Conservation (phyloP, 768 basidiomycete genomes). For the Tephrocybe rancida region DNA sequence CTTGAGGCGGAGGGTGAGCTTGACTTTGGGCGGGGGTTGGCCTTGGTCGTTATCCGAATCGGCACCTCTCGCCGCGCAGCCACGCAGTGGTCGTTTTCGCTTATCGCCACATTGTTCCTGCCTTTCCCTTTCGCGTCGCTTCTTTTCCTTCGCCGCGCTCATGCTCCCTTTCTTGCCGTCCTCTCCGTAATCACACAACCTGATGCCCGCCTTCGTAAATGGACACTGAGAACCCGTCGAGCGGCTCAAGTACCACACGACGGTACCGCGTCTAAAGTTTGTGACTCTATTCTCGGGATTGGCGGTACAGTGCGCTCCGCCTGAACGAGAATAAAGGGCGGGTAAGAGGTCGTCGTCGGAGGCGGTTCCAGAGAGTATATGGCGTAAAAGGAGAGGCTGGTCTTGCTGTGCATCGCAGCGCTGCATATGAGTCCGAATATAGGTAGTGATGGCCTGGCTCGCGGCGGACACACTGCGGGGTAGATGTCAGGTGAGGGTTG, state of each 20-base stretch:
- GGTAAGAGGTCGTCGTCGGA: slow-evolving; percentile 75
- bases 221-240: slow-evolving; percentile 78
- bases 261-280: slow-evolving; percentile 78
- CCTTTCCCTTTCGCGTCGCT: slow-evolving; percentile 27
- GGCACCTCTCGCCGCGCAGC: slow-evolving; percentile 29
- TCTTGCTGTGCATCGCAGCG: slow-evolving; percentile 75
- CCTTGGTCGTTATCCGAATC: slow-evolving; percentile 42
- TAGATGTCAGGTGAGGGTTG: slow-evolving; percentile 5
- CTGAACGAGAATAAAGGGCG: slow-evolving; percentile 68
- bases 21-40: slow-evolving; percentile 63
- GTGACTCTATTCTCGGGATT: slow-evolving; percentile 51
- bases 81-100: slow-evolving; percentile 44
- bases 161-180: slow-evolving; percentile 40
- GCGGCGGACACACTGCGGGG: slow-evolving; percentile 68
- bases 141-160: slow-evolving; percentile 23
- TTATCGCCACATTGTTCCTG: slow-evolving; percentile 40
- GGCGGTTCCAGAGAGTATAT: slow-evolving; percentile 69
- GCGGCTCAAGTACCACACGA: slow-evolving; percentile 80
- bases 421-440: slow-evolving; percentile 71
- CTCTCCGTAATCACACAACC: slow-evolving; percentile 67
- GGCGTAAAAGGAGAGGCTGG: slow-evolving; percentile 72
- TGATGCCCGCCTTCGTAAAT: slow-evolving; percentile 72
- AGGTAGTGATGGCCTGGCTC: slow-evolving; percentile 82
- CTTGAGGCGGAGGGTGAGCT: slow-evolving; percentile 67
- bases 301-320: slow-evolving; percentile 58